Evolutionary conservation across 192 early-diverging fungal genomes (phyloP), one percentile per base, ranked within the genome.

Genomic region (Neocallimastix lanati): DNA sequence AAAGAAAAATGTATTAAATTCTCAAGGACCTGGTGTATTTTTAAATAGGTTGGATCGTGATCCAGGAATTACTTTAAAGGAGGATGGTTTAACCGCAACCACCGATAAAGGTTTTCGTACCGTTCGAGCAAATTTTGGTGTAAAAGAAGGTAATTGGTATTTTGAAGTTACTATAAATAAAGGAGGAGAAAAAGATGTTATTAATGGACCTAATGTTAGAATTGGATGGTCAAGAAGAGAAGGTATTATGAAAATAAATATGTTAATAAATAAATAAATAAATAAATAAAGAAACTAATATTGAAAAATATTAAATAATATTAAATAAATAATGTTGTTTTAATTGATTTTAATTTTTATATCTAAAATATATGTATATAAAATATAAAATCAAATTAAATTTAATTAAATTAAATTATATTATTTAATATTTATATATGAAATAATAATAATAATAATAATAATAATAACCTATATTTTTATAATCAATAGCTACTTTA

Each of bases 21-120:
- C 81, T 13, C 77, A 82, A 21, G 77, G 83, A 14, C 80, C 82
- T 29, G 84, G 88, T 27, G 83, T 89, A 6, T 82, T 84, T 9
- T 82, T 92, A 2, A 86, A 85, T 76, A 83, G 84, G 30, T 84
- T 87, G 15, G 91, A 92, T 77, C 89, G 88, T 78, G 90, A 89
- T 77, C 86, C 89, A 1, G 88, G 87, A 76, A 85, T 90, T 37
- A 83, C 83, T 13, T 85, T 92, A 30, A 84, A 86, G 33, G 85
- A 85, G 25, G 88, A 91, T 38, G 86, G 89, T 28, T 80, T 83
- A 79, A 88, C 88, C 0, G 85, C 87, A 14, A 90, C 91, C n/a
- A 90, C 88, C 0, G 88, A 89, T 67, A 85, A 84, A 79, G 91
- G 91, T 0, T 92, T 90, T 81, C 87, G 90, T 11, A 92, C 87